A percentile compares a stretch with the other conserved stretches of the same genome.
These are phyloP conservation scores for Hypoxylon intermedium DNA, from an alignment of 495 filamentous ascomycete genomes.

Conservation along the genomic window DNA sequence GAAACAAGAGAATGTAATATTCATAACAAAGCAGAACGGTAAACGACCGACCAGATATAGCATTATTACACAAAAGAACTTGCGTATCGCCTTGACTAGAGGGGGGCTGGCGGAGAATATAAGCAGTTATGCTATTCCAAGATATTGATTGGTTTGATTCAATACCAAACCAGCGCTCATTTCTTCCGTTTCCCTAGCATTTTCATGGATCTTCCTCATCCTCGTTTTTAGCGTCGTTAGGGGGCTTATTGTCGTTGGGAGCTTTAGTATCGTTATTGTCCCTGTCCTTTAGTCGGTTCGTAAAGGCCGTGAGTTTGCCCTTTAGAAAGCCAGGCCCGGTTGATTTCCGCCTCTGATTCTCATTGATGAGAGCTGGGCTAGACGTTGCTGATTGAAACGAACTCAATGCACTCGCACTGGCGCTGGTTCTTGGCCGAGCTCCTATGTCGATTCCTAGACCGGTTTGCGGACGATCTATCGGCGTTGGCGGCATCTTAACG, in stretches of 20 bases:
- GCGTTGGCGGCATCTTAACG: conserved; percentile 50
- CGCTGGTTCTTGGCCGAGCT: conserved; percentile 39
- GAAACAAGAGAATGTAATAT: conserved; percentile 6
- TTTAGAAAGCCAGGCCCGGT: conserved; percentile 44
- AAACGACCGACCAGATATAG: conserved; percentile 19
- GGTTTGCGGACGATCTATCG: conserved; percentile 42
- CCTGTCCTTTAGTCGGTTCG: conserved; percentile 46
- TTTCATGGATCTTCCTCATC: conserved; percentile 25
- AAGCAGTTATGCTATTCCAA: neutral
- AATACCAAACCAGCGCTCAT: neutral
- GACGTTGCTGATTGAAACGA: conserved; percentile 27
- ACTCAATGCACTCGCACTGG: conserved; percentile 29
- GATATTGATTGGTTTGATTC: neutral
- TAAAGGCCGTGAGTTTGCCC: conserved; percentile 50
- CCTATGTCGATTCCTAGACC: conserved; percentile 35
- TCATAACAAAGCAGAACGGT: conserved; percentile 15
- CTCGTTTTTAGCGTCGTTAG: conserved; percentile 24
- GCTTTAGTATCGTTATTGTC: conserved; percentile 38
- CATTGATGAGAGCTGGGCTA: conserved; percentile 19
- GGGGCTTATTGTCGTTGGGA: conserved; percentile 18
- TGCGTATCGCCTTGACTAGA: conserved; percentile 5
- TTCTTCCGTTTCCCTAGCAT: neutral
- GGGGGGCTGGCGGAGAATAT: neutral
- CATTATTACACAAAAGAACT: conserved; percentile 1
- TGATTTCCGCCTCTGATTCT: conserved; percentile 34